Evolutionary conservation across 495 filamentous ascomycete species (phyloP).

Genomic region (Penicillium nucicola): DNA sequence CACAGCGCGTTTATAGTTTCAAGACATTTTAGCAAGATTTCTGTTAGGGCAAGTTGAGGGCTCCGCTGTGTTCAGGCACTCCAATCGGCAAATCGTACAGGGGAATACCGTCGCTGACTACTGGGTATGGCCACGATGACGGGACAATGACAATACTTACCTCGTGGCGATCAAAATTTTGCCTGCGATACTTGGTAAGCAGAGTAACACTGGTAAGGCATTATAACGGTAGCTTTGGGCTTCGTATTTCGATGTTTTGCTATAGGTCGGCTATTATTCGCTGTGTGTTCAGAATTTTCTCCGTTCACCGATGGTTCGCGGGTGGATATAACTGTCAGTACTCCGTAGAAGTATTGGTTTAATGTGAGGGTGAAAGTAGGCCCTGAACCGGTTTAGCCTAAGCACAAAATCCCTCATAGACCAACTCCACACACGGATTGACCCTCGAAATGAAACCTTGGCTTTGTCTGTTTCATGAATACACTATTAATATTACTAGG

Average conservation of each 20-base stretch:
- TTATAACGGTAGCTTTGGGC: background rate
- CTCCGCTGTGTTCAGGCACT: conserved; percentile 1
- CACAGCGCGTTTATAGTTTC: conserved; percentile 23
- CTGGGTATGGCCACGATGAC: background rate
- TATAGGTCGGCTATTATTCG: too few species aligned
- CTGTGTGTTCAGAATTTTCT: background rate
- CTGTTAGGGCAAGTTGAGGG: conserved; percentile 2
- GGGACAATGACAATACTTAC: background rate
- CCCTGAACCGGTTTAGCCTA: conserved; percentile 22
- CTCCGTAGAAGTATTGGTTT: background rate
- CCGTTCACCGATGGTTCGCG: conserved; percentile 5
- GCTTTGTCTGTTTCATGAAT: background rate
- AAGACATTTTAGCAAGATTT: too few species aligned
- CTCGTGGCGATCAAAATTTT: background rate
- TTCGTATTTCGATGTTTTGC: too few species aligned
- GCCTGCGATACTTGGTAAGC: too few species aligned
- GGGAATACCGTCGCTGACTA: background rate
- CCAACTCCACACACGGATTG: conserved; percentile 15
- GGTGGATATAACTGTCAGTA: background rate
- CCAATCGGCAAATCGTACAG: conserved; percentile 1
- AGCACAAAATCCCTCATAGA: conserved; percentile 34
- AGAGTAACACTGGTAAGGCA: background rate
- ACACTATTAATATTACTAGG: too few species aligned
- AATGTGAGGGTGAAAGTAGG: background rate
- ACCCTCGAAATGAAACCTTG: conserved; percentile 8